Evolutionary conservation across 2,329 filamentous ascomycete genomes (phyloP).

Genomic region (Xylaria hypoxylon): DNA sequence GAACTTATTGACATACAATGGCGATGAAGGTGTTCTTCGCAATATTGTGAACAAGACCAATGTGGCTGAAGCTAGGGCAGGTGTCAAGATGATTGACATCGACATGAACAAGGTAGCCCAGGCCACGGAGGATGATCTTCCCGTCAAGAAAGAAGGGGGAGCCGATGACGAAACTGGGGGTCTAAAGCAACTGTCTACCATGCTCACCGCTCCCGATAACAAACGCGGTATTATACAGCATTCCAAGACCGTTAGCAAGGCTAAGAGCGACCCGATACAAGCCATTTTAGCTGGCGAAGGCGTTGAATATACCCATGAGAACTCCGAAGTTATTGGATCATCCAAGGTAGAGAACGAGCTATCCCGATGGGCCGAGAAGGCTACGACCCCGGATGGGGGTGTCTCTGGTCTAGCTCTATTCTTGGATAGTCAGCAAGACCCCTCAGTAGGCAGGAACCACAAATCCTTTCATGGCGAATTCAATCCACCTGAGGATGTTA

Average conservation of each 20-base stretch:
- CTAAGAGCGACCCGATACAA: constrained; percentile 79
- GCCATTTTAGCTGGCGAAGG: constrained; percentile 90
- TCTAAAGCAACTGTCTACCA: constrained; percentile 77
- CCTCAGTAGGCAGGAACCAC: constrained; percentile 44
- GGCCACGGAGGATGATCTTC: constrained; percentile 60
- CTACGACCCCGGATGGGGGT: constrained; percentile 58
- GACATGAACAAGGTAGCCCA: constrained; percentile 73
- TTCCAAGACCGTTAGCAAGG: constrained; percentile 53
- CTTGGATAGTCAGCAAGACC: constrained; percentile 60
- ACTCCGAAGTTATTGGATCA: constrained; percentile 92
- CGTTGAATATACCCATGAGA: constrained; percentile 96
- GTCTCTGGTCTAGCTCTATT: constrained; percentile 69
- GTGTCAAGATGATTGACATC: constrained; percentile 82
- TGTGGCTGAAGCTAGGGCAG: constrained; percentile 89
- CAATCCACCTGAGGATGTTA: constrained; percentile 79
- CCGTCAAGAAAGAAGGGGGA: constrained; percentile 60
- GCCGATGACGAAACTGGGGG: constrained; percentile 73
- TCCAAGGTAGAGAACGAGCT: constrained; percentile 92
- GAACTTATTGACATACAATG: constrained; percentile 87
- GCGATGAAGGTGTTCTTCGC: constrained; percentile 82
- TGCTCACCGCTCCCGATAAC: constrained; percentile 63
- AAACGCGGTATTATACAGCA: constrained; percentile 54
- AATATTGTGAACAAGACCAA: constrained; percentile 99
- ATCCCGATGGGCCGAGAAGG: constrained; percentile 78
- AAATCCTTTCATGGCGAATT: constrained; percentile 63